phyloP scores from a whole-genome alignment of 1,284 basidiomycete genomes.

The Pseudomicrostroma phylloplanum region DNA sequence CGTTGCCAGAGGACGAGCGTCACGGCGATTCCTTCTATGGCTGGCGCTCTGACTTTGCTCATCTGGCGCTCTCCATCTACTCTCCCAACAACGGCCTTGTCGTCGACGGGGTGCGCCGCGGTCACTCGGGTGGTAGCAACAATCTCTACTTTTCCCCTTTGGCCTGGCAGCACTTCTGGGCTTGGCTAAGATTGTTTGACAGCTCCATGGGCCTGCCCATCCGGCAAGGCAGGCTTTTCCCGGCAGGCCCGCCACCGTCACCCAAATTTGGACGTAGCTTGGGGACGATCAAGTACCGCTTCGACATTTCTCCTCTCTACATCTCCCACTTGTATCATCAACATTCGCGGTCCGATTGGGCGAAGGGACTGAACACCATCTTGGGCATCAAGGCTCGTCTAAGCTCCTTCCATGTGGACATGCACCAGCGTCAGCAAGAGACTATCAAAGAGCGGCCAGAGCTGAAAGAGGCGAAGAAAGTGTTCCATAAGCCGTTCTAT shows the following conservation, averaged over 20 bases:
- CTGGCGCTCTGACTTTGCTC: constrained; percentile 90
- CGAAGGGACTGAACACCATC: constrained; percentile 68
- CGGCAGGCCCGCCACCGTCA: constrained; percentile 64
- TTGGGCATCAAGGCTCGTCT: constrained; percentile 78
- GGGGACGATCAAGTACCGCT: constrained; percentile 86
- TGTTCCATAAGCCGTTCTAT: constrained; percentile 75
- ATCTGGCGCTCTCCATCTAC: constrained; percentile 79
- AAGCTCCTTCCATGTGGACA: constrained; percentile 74
- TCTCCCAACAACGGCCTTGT: constrained; percentile 53
- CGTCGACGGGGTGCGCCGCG: neutral
- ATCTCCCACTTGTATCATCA: constrained; percentile 83
- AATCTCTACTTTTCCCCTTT: constrained; percentile 82
- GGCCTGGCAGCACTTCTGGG: constrained; percentile 81
- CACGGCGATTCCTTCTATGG: constrained; percentile 70
- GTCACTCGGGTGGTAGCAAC: constrained; percentile 54
- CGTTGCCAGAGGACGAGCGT: constrained; percentile 33
- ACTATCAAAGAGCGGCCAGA: constrained; percentile 52
- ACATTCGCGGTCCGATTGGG: constrained; percentile 68
- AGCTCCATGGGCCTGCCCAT: constrained; percentile 74
- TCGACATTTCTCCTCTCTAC: constrained; percentile 71
- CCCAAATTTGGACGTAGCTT: constrained; percentile 84
- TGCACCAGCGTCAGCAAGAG: constrained; percentile 89
- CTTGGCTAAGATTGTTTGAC: constrained; percentile 84
- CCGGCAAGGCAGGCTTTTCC: constrained; percentile 76
- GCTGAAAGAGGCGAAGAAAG: constrained; percentile 22